Conservation (phyloP, 129 eudicot species). For the Kitagawia praeruptora region DNA sequence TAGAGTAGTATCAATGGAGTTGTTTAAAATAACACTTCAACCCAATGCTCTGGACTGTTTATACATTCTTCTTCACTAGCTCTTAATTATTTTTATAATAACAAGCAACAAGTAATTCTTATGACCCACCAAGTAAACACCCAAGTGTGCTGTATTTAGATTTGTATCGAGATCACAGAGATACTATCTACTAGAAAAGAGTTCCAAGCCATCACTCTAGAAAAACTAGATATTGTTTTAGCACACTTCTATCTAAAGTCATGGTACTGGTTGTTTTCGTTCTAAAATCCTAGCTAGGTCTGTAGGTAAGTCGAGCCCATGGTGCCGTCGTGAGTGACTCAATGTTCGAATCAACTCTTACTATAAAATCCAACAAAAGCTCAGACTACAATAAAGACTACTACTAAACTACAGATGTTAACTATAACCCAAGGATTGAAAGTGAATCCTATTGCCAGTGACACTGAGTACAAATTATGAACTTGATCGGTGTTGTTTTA, state of each 20-base stretch:
- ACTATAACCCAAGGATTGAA: neutral
- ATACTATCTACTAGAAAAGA: neutral
- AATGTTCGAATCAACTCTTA: neutral
- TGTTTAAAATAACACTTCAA: neutral
- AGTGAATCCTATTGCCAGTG: too few relatives aligned
- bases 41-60: neutral
- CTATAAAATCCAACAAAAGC: neutral
- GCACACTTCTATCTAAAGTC: neutral
- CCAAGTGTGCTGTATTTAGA: neutral
- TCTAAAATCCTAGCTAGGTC: neutral
- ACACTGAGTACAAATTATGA: too few relatives aligned
- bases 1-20: neutral
- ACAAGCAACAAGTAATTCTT: neutral
- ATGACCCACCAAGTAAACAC: neutral
- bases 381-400: neutral
- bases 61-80: neutral
- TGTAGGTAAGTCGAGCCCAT: too few relatives aligned
- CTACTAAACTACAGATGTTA: neutral
- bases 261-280: neutral
- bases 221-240: neutral
- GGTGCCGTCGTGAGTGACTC: too few relatives aligned
- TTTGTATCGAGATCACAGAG: neutral
- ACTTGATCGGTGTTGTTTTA: too few relatives aligned
- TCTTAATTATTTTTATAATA: too few relatives aligned
- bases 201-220: neutral